Evolutionary conservation across 2,329 filamentous ascomycete genomes (phyloP), one percentile per base, ranked within the genome.

Genomic region (Cercospora canescens): DNA sequence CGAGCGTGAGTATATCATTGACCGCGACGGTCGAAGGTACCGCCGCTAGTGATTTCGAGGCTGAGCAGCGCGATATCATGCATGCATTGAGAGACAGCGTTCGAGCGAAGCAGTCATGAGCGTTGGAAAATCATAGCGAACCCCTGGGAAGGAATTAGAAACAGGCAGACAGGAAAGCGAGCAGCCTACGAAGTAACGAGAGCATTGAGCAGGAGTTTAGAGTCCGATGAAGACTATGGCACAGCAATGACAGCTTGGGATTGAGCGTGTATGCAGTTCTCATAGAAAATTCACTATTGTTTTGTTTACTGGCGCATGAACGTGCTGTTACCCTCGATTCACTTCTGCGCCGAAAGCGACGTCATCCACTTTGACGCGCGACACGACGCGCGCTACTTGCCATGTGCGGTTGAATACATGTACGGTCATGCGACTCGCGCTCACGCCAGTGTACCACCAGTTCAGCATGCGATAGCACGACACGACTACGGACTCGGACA

Each of bases 1-100:
- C 67, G 90, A 92, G 80, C 85, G 87, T 34, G 90, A 92, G 74
- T 82, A 91, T 62, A 79, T 89, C 57, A 89, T 88, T 72, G 89
- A 92, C 69, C 67, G 74, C n/a, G 73, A 76, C 35, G 70, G 69
- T 24, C 70, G 70, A 9, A 67, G 74, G 57, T 70, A 67, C 48
- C 67, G 63, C 18, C 67, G 64, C 54, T 67, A 62, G 57, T 52
- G 35, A 28, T 34, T 52, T 16, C 35, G 45, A 39, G 52, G 18
- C 9, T 30, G 28, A 61, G 52, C 26, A 35, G 37, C 26, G 37
- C 60, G 28, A 34, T 12, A 62, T 6, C 24, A 39, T 54, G 26
- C n/a, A 45, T 45, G 37, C 35, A 39, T 62, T 62, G 32, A 62
- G 37, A 62, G 60, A 26, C 48, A 62, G 60, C 48, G 60, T 62